Evolutionary conservation across 2,329 filamentous ascomycete genomes (phyloP).

Genomic region (Arthroderma sp.): DNA sequence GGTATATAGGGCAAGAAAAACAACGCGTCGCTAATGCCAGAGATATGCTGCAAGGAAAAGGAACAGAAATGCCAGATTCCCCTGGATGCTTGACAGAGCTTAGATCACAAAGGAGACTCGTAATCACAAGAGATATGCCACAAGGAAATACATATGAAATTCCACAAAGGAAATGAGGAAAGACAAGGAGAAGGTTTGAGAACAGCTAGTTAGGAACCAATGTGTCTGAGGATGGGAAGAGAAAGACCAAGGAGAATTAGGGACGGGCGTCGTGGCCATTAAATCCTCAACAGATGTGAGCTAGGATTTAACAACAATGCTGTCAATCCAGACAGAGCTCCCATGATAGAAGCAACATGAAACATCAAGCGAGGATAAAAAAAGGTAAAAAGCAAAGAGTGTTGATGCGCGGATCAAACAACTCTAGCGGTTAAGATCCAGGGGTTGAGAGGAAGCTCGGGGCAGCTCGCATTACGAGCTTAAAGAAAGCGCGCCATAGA

Average conservation of each 20-base stretch:
- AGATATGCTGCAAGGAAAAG: conserved; percentile 1
- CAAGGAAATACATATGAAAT: conserved; percentile 3
- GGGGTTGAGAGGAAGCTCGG: neutral
- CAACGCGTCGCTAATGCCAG: neutral
- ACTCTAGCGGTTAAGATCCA: neutral
- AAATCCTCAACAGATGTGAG: conserved; percentile 19
- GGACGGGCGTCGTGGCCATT: conserved; percentile 23
- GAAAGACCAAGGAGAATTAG: conserved; percentile 8
- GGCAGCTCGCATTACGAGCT: too few species aligned
- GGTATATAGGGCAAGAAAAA: neutral
- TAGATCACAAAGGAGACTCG: conserved; percentile 3
- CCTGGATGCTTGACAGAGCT: neutral
- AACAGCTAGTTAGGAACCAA: neutral
- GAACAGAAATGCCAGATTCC: conserved; percentile 1
- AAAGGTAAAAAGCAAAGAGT: neutral
- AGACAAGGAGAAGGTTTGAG: conserved; percentile 13
- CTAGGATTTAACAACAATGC: neutral
- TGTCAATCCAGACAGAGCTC: conserved; percentile 3
- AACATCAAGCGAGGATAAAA: conserved; percentile 4
- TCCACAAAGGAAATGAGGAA: conserved; percentile 11
- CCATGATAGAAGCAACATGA: conserved; percentile 5
- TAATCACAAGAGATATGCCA: conserved; percentile 1
- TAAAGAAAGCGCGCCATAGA: too few species aligned
- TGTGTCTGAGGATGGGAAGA: conserved; percentile 4
- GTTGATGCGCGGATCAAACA: too few species aligned